These are phyloP conservation scores for Saxophila tyrrhenica DNA, from an alignment of 495 filamentous ascomycete genomes.

Conservation along the genomic window DNA sequence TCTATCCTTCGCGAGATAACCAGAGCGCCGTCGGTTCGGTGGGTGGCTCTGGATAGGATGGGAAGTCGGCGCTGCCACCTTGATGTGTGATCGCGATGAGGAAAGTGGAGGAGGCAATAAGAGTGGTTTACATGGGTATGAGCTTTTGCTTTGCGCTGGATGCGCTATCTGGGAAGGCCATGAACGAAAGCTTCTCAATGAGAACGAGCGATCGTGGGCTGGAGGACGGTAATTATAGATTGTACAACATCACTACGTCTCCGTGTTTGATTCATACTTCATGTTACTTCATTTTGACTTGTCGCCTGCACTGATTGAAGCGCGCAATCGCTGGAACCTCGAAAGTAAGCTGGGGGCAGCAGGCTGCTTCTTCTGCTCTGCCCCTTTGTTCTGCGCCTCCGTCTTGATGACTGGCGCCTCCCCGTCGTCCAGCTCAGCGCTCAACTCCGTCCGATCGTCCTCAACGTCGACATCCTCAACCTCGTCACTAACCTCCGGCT, in stretches of 20 bases:
- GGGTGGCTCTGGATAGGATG: not conserved
- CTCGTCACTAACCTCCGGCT: not conserved
- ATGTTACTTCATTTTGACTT: not conserved
- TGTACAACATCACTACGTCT: too few relatives aligned
- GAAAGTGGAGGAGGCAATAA: not conserved
- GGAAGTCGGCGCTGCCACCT: not conserved
- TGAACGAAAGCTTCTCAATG: too few relatives aligned
- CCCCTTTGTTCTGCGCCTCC: too few relatives aligned
- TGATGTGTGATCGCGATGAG: not conserved
- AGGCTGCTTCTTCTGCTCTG: too few relatives aligned
- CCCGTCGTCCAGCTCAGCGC: too few relatives aligned
- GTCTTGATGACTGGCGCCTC: too few relatives aligned
- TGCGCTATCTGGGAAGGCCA: too few relatives aligned
- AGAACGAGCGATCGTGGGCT: not conserved
- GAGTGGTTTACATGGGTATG: not conserved
- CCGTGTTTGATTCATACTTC: too few relatives aligned
- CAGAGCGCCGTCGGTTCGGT: conserved; percentile 16
- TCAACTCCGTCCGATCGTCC: too few relatives aligned
- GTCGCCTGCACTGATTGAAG: not conserved
- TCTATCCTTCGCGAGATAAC: conserved; percentile 12
- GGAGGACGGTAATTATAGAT: too few relatives aligned
- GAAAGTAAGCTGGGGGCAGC: too few relatives aligned
- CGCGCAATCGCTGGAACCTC: too few relatives aligned
- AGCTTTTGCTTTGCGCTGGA: not conserved
- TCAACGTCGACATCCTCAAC: not conserved